phyloP scores from a whole-genome alignment of 2,329 filamentous ascomycete genomes.

The Penicillium frequentans region DNA sequence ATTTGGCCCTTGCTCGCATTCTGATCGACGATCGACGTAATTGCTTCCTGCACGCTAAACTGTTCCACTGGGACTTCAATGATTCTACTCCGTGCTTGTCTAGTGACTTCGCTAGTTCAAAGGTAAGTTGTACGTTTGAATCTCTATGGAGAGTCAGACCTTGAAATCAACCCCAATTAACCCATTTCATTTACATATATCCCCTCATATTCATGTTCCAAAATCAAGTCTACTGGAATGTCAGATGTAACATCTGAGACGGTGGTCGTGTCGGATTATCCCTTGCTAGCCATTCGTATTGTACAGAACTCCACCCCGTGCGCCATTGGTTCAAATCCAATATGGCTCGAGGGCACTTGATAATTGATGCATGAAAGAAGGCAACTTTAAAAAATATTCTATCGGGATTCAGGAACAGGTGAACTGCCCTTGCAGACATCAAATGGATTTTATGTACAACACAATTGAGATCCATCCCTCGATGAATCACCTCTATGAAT shows the following conservation, averaged over 20 bases:
- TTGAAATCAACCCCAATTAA: too few species aligned
- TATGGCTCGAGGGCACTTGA: background rate
- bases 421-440: slow-evolving; percentile 1
- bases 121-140: too few species aligned
- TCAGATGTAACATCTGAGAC: slow-evolving; percentile 26
- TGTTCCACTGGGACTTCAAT: background rate
- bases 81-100: background rate
- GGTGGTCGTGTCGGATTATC: slow-evolving; percentile 12
- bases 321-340: background rate
- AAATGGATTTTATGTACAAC: background rate
- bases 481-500: background rate
- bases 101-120: too few species aligned
- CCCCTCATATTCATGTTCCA: background rate
- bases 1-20: slow-evolving; percentile 1
- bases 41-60: background rate
- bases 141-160: too few species aligned
- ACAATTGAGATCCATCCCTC: background rate
- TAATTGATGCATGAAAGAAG: background rate
- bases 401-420: background rate
- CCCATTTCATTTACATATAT: background rate
- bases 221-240: slow-evolving; percentile 10
- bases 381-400: background rate
- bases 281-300: slow-evolving; percentile 18
- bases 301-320: slow-evolving; percentile 1
- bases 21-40: background rate